Evolutionary conservation across 345 rosid species (phyloP).

Genomic region (Rhodamnia argentea): DNA sequence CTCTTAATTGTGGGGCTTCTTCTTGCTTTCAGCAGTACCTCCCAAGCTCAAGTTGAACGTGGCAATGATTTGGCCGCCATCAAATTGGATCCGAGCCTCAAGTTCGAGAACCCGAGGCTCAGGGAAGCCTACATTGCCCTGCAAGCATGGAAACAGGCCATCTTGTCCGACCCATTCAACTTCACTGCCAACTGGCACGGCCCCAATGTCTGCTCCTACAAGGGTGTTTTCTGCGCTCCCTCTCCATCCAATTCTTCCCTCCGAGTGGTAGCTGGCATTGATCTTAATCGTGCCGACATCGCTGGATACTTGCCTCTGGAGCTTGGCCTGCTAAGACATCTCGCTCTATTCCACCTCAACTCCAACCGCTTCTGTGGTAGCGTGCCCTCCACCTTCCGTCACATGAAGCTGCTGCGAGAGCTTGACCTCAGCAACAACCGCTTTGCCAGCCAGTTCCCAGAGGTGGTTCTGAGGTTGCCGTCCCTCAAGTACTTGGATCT

Average conservation of each 20-base stretch:
- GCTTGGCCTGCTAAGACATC: constrained; percentile 52
- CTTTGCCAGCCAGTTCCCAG: constrained; percentile 65
- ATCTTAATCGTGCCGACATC: constrained; percentile 67
- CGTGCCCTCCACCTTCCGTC: constrained; percentile 35
- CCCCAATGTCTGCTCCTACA: constrained; percentile 67
- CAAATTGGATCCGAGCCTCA: constrained; percentile 23
- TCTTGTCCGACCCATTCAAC: constrained; percentile 58
- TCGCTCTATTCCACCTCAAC: constrained; percentile 63
- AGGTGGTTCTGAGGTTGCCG: constrained; percentile 46
- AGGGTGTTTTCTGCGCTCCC: constrained; percentile 51
- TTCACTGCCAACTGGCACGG: constrained; percentile 59
- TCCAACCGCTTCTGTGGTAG: constrained; percentile 79
- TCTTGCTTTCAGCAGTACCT: neutral
- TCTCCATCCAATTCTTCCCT: constrained; percentile 40
- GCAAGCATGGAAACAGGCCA: constrained; percentile 71
- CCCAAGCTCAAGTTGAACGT: neutral
- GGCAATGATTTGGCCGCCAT: constrained; percentile 9
- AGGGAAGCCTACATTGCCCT: constrained; percentile 60
- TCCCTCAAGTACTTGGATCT: constrained; percentile 64
- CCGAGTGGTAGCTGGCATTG: constrained; percentile 63
- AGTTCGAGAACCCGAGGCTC: constrained; percentile 49
- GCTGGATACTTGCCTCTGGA: constrained; percentile 67
- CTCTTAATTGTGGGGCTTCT: neutral
- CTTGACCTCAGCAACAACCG: constrained; percentile 74
- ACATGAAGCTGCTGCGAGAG: constrained; percentile 42